Conservation (phyloP, 1,139 yeast species). For the Candida sojae region DNA sequence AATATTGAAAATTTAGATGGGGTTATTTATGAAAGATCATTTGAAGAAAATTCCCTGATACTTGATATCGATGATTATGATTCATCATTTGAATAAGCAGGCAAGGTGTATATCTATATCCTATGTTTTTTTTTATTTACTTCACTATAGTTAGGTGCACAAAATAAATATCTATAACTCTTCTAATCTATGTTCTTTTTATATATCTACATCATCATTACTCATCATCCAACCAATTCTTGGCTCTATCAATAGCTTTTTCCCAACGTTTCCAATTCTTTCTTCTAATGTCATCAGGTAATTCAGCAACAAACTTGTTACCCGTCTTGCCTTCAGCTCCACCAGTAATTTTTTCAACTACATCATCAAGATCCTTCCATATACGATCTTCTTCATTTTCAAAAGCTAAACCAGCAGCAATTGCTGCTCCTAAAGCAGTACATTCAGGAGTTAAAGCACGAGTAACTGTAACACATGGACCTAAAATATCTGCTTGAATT, state of each 20-base stretch:
- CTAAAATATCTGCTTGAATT: conserved; percentile 88
- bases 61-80: conserved; percentile 18
- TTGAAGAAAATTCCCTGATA: conserved; percentile 13
- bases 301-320: conserved; percentile 56
- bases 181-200: conserved; percentile 2
- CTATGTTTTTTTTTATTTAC: not conserved
- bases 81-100: conserved; percentile 10
- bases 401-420: conserved; percentile 85
- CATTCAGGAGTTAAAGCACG: conserved; percentile 87
- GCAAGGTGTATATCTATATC: not conserved
- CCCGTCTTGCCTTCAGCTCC: conserved; percentile 20
- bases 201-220: conserved; percentile 8
- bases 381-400: conserved; percentile 59
- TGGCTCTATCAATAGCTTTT: conserved; percentile 73
- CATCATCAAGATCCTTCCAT: conserved; percentile 79
- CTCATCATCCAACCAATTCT: conserved; percentile 67
- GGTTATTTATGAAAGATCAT: conserved; percentile 14
- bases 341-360: conserved; percentile 33
- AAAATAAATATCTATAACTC: not conserved
- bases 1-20: conserved; percentile 24
- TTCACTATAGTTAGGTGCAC: not conserved
- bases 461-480: conserved; percentile 80
- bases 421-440: conserved; percentile 95
- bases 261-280: conserved; percentile 78
- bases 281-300: conserved; percentile 63